A percentile compares a stretch with the other conserved stretches of the same genome.
These are phyloP conservation scores for Chimonanthus salicifolius DNA, from an alignment of 164 flowering plant genomes.

Conservation along the genomic window DNA sequence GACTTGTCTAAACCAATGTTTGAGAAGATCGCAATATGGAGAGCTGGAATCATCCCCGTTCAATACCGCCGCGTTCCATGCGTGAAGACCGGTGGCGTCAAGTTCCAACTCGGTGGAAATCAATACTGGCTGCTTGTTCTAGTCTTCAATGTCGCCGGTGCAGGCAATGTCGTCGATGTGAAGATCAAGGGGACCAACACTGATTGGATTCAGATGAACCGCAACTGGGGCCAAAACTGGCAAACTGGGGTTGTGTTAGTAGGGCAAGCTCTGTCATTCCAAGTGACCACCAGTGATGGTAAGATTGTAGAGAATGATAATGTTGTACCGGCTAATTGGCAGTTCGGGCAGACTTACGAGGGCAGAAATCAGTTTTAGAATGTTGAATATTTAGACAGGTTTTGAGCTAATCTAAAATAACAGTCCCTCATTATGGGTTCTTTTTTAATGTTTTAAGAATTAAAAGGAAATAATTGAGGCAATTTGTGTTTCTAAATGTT, in stretches of 20 bases:
- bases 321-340: conserved; percentile 16
- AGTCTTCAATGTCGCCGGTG: conserved; percentile 20
- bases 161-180: conserved; percentile 10
- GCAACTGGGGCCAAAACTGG: conserved; percentile 29
- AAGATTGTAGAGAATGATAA: conserved; percentile 4
- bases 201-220: conserved; percentile 15
- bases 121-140: conserved; percentile 11
- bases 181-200: conserved; percentile 16
- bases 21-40: conserved; percentile 10
- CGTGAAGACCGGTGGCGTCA: conserved; percentile 9
- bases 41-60: conserved; percentile 23
- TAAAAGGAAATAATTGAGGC: too few relatives aligned
- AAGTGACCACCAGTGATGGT: conserved; percentile 10
- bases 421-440: too few relatives aligned
- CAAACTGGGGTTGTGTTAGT: not conserved
- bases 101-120: conserved; percentile 15
- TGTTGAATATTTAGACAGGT: too few relatives aligned
- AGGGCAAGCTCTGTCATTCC: conserved; percentile 19
- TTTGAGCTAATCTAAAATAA: too few relatives aligned
- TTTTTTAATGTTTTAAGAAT: too few relatives aligned
- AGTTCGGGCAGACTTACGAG: conserved; percentile 15
- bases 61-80: conserved; percentile 11
- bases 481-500: too few relatives aligned
- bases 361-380: conserved; percentile 10
- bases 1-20: conserved; percentile 24